phyloP scores from a whole-genome alignment of 371 early-diverging fungal species.

The Lichtheimia hyalospora region DNA sequence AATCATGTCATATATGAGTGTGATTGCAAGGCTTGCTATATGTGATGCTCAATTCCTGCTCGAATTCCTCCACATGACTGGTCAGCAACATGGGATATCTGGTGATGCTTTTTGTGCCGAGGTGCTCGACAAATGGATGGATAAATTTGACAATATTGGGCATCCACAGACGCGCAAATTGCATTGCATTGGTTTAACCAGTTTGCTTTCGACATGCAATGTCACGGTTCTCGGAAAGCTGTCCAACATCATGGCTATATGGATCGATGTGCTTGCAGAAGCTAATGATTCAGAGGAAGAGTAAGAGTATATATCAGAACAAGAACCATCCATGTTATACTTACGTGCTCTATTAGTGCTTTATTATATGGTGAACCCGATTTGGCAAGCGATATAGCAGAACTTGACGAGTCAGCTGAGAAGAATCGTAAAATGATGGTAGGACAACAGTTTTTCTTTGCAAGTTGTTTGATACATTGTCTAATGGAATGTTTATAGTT shows the following conservation, averaged over 20 bases:
- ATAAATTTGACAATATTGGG: conserved; percentile 78
- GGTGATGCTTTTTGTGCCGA: conserved; percentile 35
- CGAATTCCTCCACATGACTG: conserved; percentile 41
- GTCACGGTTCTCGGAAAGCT: conserved; percentile 44
- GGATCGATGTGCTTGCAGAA: conserved; percentile 67
- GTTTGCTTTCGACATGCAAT: conserved; percentile 57
- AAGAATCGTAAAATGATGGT: conserved; percentile 42
- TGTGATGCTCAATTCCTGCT: conserved; percentile 58
- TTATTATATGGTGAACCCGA: conserved; percentile 68
- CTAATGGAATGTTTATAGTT: conserved; percentile 28
- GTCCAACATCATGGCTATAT: conserved; percentile 57
- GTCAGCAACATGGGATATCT: conserved; percentile 35
- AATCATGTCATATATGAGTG: conserved; percentile 60
- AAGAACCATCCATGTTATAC: neutral
- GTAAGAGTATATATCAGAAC: conserved; percentile 25
- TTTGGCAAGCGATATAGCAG: conserved; percentile 53
- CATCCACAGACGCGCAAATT: conserved; percentile 75
- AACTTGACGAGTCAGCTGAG: conserved; percentile 60
- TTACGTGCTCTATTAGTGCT: conserved; percentile 30
- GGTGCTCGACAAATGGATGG: conserved; percentile 64
- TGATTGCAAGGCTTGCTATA: conserved; percentile 66
- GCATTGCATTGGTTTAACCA: conserved; percentile 68
- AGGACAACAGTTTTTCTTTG: conserved; percentile 8
- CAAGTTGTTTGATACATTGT: too few species aligned
- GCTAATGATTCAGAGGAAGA: conserved; percentile 61